Base-by-base conservation (phyloP, 352 stramenopile species). In the Globisporangium okanoganense region DNA sequence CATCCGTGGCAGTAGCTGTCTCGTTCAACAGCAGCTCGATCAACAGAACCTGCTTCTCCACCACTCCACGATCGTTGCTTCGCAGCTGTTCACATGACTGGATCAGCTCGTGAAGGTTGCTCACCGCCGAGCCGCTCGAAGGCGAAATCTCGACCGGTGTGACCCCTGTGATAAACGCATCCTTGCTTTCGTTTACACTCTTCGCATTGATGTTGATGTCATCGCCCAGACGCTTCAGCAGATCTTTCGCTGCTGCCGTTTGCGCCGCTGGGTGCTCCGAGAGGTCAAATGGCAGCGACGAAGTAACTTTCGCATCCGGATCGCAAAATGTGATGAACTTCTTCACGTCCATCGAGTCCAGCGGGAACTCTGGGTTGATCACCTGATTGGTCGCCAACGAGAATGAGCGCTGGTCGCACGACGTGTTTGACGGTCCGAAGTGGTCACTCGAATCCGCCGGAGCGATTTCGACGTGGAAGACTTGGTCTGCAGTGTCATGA, bases 221-320 rank as follows among this genome's bases (percentile, higher is more conserved):
- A 38, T 97, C 88, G 5, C 67, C 69, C 4, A 99, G 85, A 24
- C 97, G 80, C 58, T 95, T 88, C 22, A 98, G 85, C 40, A 98
- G 88, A 64, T 97, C 93, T 69, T 97, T 93, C 7, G 95, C 97
- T 52, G 96, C 97, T 45, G 96, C 90, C 20, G 93, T 98, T 65
- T 97, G 88, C 16, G 87, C 92, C 43, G 69, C 90, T 54, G 79
- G 92, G 36, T 98, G 95, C 13, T 76, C 67, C 0, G 80, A 90
- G 29, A 99, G 67, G 56, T 98, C 87, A 66, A 99, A 99, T 35
- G 97, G 96, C 12, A 99, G 70, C 13, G 63, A 68, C 14, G 66
- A 22, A 3, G 61, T 54, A 6, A 89, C 58, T 56, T 81, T 65
- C 0, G 60, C 62, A 31, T 93, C 83, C 33, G 80, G 82, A 18